Conservation (phyloP, 73 alveolate genomes). For the Effrenium voratum region DNA sequence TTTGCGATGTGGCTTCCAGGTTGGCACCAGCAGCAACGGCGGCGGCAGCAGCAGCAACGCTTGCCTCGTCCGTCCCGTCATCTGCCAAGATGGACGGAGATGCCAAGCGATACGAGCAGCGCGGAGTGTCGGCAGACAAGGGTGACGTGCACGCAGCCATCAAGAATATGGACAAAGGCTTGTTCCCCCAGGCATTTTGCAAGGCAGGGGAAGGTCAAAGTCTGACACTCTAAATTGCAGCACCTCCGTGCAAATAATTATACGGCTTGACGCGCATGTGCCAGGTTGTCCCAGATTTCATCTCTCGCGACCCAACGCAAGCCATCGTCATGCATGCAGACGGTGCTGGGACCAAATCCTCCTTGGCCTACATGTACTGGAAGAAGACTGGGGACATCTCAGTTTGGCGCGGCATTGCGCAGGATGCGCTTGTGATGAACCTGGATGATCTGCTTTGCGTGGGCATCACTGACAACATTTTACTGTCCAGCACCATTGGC, state of each 20-base stretch:
- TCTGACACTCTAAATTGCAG: too few species aligned
- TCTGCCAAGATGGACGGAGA: conserved; percentile 87
- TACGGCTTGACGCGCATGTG: not conserved
- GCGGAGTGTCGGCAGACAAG: conserved; percentile 92
- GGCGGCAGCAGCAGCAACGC: conserved; percentile 19
- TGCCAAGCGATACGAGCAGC: conserved; percentile 89
- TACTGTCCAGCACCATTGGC: conserved; percentile 92
- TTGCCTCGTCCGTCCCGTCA: conserved; percentile 48
- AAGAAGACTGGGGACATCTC: conserved; percentile 94
- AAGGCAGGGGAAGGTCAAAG: too few species aligned
- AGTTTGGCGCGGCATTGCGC: conserved; percentile 63
- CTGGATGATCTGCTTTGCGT: conserved; percentile 93
- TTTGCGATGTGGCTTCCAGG: too few species aligned
- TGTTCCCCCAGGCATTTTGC: conserved; percentile 94
- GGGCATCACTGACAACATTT: conserved; percentile 86
- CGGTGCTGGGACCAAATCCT: conserved; percentile 94
- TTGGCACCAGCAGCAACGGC: too few species aligned
- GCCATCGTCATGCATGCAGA: conserved; percentile 94
- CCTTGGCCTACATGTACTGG: conserved; percentile 94
- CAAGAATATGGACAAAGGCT: conserved; percentile 93
- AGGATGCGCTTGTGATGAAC: conserved; percentile 94
- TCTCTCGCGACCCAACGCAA: conserved; percentile 80
- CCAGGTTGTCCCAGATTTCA: conserved; percentile 76
- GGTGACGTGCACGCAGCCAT: conserved; percentile 94
- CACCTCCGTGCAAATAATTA: not conserved